Evolutionary conservation across 139 green algal species (phyloP), one percentile per base, ranked within the genome.

Genomic region (Picochlorum sp.): DNA sequence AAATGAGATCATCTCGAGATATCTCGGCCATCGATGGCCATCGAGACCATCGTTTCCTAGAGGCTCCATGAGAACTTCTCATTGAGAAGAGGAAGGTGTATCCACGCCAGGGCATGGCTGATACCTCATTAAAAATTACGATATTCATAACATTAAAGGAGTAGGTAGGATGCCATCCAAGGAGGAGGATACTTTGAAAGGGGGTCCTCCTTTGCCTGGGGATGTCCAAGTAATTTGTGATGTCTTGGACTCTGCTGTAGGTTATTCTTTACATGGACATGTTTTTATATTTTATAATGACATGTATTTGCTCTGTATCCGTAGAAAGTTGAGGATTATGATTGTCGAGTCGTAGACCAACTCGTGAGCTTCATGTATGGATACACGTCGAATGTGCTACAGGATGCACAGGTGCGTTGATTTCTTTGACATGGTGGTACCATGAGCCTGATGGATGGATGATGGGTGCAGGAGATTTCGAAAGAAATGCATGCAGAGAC

Each of bases 301-400:
- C 7, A 20, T 1, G 2, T 20, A 2, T 2, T 23, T 52, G 11
- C 6, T 52, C 6, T 52, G 11, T 18, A 20, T 52, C 0, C 14
- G 47, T 69, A 85, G 89, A 82, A 83, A 21, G 76, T 89, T 5
- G 80, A 84, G 30, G 75, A 90, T 26, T 83, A 91, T 46, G 89
- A 96, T 64, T 83, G 87, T 0, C 56, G 80, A 3, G 83, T 96
- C 2, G 77, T 91, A 1, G 72, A 85, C 37, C 80, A 87, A 76
- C 75, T 92, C 9, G 46, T 92, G 23, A 84, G 94, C 50, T 92
- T 95, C 41, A 79, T 92, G 52, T 92, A 89, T 67, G 68, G 81
- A 4, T 90, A 93, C 56, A 72, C 79, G 1, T 74, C 79, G 1
- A 87, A 89, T 2, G 73, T 89, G 9, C 74, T 95, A 24, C 68